Evolutionary conservation across 139 green algal species (phyloP).

Genomic region (Edaphochlamys debaryana): DNA sequence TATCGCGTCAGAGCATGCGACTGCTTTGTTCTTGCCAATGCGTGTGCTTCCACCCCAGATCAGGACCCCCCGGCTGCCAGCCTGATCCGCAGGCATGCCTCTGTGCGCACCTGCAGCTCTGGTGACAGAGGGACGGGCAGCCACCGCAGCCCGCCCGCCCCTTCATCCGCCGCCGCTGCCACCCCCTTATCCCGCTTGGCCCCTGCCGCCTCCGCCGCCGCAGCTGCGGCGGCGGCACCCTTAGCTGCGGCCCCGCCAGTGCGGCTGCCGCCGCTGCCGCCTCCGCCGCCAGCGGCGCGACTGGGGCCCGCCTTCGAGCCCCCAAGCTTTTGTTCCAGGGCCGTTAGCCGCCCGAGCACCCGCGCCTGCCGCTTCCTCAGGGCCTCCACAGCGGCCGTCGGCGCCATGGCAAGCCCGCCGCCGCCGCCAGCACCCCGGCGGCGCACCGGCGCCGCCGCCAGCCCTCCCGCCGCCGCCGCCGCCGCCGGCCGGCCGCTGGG

Average conservation of each 20-base stretch:
- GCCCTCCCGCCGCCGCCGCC: background rate
- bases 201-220: background rate
- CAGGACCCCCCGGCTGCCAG: no score
- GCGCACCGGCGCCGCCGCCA: background rate
- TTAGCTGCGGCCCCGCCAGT: background rate
- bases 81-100: no score
- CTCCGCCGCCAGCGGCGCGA: background rate
- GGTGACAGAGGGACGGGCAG: background rate
- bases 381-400: background rate
- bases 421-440: background rate
- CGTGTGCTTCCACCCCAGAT: no score
- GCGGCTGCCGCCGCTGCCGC: no score
- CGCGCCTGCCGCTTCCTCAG: slow-evolving; percentile 33
- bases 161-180: slow-evolving; percentile 5
- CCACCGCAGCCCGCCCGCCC: background rate
- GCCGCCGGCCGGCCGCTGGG: no score
- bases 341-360: slow-evolving; percentile 21
- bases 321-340: slow-evolving; percentile 13
- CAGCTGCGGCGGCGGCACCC: background rate
- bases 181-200: background rate
- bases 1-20: no score
- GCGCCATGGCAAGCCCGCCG: background rate
- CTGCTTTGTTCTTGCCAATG: no score
- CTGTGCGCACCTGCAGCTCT: no score
- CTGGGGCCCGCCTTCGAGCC: no score